Evolutionary conservation across 2,329 filamentous ascomycete genomes (phyloP).

Genomic region (Anisogramma anomala): DNA sequence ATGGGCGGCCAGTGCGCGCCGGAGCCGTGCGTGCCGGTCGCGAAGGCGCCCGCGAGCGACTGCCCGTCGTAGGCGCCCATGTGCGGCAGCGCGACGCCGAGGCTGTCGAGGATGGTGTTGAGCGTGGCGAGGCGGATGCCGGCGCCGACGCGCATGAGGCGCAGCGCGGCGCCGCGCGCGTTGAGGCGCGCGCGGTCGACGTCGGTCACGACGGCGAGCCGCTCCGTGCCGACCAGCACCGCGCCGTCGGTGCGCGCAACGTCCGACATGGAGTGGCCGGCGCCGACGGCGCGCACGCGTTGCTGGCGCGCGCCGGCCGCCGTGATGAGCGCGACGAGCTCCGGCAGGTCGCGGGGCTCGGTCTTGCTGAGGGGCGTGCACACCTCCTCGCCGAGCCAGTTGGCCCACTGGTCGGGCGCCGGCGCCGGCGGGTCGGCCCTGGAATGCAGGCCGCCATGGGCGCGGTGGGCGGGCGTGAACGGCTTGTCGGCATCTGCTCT

Average conservation of each 20-base stretch:
- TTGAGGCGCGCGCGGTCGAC: slow-evolving; percentile 12
- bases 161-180: neutral
- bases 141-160: slow-evolving; percentile 16
- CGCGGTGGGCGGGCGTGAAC: too few relatives aligned
- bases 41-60: slow-evolving; percentile 18
- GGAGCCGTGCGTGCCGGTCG: slow-evolving; percentile 19
- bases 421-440: too few relatives aligned
- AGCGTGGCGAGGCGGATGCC: slow-evolving; percentile 19
- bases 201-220: slow-evolving; percentile 14
- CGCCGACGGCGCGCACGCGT: slow-evolving; percentile 19
- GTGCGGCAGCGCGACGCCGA: slow-evolving; percentile 17
- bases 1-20: slow-evolving; percentile 17
- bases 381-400: slow-evolving; percentile 18
- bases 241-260: slow-evolving; percentile 16
- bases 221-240: slow-evolving; percentile 15
- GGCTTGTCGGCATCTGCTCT: too few relatives aligned
- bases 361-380: slow-evolving; percentile 15
- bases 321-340: slow-evolving; percentile 17
- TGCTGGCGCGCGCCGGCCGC: slow-evolving; percentile 14
- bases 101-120: slow-evolving; percentile 18
- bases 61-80: slow-evolving; percentile 21
- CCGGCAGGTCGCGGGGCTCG: slow-evolving; percentile 16
- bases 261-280: slow-evolving; percentile 20
- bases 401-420: slow-evolving; percentile 13
- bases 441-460: too few relatives aligned